Percentiles rank a stretch among this genome's conserved stretches.
Conservation (phyloP, 2,329 filamentous ascomycete species). For the Blastomyces silverae region DNA sequence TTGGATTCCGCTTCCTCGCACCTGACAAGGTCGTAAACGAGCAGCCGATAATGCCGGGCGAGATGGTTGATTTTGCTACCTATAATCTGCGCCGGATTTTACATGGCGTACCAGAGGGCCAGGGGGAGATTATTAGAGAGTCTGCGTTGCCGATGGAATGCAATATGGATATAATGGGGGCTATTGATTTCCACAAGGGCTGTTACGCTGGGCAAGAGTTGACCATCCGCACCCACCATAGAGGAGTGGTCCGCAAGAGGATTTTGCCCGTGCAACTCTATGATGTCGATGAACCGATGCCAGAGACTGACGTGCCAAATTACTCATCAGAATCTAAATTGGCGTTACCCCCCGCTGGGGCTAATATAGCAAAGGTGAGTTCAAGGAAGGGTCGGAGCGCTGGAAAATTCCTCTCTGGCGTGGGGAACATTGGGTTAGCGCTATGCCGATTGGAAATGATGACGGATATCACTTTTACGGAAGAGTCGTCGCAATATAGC, state of each 20-base stretch:
- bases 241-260: constrained; percentile 84
- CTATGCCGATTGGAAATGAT: constrained; percentile 84
- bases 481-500: constrained; percentile 55
- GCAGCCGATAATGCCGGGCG: constrained; percentile 38
- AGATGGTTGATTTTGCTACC: constrained; percentile 47
- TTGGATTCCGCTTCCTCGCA: constrained; percentile 36
- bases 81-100: constrained; percentile 75
- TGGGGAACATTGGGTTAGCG: constrained; percentile 81
- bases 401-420: constrained; percentile 70
- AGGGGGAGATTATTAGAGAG: constrained; percentile 65
- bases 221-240: constrained; percentile 91
- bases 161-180: constrained; percentile 80
- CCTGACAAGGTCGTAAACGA: constrained; percentile 32
- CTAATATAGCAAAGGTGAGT: constrained; percentile 50
- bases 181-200: constrained; percentile 88
- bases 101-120: constrained; percentile 77
- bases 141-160: constrained; percentile 75
- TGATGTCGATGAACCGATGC: constrained; percentile 37
- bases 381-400: constrained; percentile 57
- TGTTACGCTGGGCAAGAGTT: constrained; percentile 97
- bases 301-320: constrained; percentile 47
- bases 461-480: constrained; percentile 70
- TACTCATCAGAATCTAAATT: constrained; percentile 29
- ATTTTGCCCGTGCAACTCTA: constrained; percentile 76
- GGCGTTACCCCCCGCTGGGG: constrained; percentile 33